Evolutionary conservation across 2,329 filamentous ascomycete species (phyloP).

Genomic region (Capronia americana): DNA sequence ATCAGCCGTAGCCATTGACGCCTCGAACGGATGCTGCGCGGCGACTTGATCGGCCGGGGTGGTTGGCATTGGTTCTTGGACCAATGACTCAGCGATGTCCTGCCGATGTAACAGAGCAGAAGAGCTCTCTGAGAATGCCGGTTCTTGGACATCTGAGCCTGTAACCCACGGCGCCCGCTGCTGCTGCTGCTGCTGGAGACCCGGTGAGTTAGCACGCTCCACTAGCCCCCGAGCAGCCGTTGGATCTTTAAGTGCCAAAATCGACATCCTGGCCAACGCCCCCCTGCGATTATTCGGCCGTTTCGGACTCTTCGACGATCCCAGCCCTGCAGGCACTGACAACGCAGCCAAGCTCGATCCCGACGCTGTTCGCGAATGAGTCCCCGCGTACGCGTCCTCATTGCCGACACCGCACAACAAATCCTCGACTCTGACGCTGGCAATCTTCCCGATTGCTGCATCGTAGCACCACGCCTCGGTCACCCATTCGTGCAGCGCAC

Average conservation of each 20-base stretch:
- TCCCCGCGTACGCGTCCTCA: neutral
- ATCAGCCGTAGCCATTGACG: neutral
- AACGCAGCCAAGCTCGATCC: constrained; percentile 23
- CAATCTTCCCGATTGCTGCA: constrained; percentile 33
- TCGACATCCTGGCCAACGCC: constrained; percentile 38
- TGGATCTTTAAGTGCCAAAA: constrained; percentile 30
- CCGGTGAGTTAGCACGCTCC: neutral
- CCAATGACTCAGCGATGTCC: neutral
- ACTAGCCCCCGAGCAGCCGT: neutral
- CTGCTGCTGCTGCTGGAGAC: neutral
- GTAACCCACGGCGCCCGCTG: too few relatives aligned
- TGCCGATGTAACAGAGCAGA: neutral
- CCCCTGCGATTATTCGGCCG: constrained; percentile 37
- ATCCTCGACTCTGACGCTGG: constrained; percentile 27
- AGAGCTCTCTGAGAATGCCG: neutral
- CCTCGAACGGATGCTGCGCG: constrained; percentile 18
- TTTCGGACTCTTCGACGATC: constrained; percentile 29
- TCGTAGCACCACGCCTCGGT: constrained; percentile 34
- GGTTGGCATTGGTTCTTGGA: constrained; percentile 1
- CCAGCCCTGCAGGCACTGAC: constrained; percentile 3
- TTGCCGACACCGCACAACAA: constrained; percentile 13
- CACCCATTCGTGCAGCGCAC: constrained; percentile 36
- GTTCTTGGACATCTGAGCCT: neutral
- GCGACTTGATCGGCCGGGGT: constrained; percentile 10
- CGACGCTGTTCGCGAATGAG: constrained; percentile 28